Conservation (phyloP, 768 basidiomycete genomes). For the Phlegmacium glaucopus region DNA sequence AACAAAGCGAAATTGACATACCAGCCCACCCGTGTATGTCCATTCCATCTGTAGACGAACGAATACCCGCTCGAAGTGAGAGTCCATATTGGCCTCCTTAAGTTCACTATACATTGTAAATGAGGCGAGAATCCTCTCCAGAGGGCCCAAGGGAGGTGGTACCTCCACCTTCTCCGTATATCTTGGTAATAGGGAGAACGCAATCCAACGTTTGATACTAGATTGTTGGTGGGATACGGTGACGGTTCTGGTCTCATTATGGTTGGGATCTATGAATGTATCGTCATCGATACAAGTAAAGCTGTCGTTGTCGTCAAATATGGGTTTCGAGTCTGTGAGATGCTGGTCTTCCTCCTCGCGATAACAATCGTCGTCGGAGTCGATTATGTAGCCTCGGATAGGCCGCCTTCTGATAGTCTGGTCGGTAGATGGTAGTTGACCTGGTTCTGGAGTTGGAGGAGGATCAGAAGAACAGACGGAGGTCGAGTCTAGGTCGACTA, state of each 20-base stretch:
- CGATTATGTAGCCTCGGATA: slow-evolving; percentile 35
- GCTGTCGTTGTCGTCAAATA: slow-evolving; percentile 15
- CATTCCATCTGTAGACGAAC: slow-evolving; percentile 54
- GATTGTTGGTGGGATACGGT: background rate
- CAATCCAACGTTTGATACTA: background rate
- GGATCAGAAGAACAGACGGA: too few relatives aligned
- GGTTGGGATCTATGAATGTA: too few relatives aligned
- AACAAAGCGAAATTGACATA: slow-evolving; percentile 28
- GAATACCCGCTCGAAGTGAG: slow-evolving; percentile 50
- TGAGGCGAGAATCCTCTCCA: slow-evolving; percentile 40
- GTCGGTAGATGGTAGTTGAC: slow-evolving; percentile 3
- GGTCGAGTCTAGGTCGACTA: too few relatives aligned
- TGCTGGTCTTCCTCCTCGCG: slow-evolving; percentile 20
- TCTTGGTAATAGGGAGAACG: slow-evolving; percentile 26
- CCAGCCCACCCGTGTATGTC: slow-evolving; percentile 61
- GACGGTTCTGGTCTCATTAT: slow-evolving; percentile 10
- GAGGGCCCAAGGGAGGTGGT: slow-evolving; percentile 19
- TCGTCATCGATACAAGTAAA: slow-evolving; percentile 19
- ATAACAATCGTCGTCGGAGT: slow-evolving; percentile 39
- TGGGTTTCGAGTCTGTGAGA: slow-evolving; percentile 17
- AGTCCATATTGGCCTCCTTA: slow-evolving; percentile 40
- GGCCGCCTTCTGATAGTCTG: slow-evolving; percentile 24
- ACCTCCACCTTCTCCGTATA: slow-evolving; percentile 36
- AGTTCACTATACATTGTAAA: slow-evolving; percentile 60
- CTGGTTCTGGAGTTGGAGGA: too few relatives aligned